Base-by-base conservation (phyloP, 495 filamentous ascomycete genomes). In the Annulohypoxylon bovei region DNA sequence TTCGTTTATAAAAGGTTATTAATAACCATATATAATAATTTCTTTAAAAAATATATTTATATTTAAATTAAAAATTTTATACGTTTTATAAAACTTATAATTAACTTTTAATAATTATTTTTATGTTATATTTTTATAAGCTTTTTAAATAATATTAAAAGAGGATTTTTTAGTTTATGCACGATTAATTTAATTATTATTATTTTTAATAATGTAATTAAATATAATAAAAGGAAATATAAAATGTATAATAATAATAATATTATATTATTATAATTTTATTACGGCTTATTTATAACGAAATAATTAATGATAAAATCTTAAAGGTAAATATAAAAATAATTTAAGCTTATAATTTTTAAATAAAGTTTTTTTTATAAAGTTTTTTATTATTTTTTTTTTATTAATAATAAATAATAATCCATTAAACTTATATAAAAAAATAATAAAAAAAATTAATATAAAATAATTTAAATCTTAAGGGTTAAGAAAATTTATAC, bases 181-280 rank as follows among this genome's bases (percentile, higher is more conserved):
- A 0, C 22, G 16, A 47, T 47, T 47, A 47, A 47, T 47, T 6
- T 47, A 22, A 20, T 11, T 22, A 22, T 47, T 47, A 47, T 47
- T 47, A 47, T 47, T 22, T 47, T 47, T 47, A 47, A 47, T 47
- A 22, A 47, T 22, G 9, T 47, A 6, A 47, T 47, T 47, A 47
- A 47, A 47, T 23, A 47, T 47, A 35, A 47, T 22, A 47, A 47
- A 47, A 47, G 22, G 11, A 8, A 47, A 47, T 23, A 47, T 47
- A 2, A 22, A 22, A 22, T 47, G 6, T 8, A 7, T 47, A 20
- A 47, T 23, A 22, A 22, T 23, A 2, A 23, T 47, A 47, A 47
- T 8, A 7, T 23, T 23, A 23, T 47, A 23, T 20, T 47, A 23
- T 11, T 7, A 7, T 47, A 47, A 47, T 22, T 22, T 22, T 8